Evolutionary conservation across 2,329 filamentous ascomycete genomes (phyloP).

Genomic region (Cladophialophora yegresii): DNA sequence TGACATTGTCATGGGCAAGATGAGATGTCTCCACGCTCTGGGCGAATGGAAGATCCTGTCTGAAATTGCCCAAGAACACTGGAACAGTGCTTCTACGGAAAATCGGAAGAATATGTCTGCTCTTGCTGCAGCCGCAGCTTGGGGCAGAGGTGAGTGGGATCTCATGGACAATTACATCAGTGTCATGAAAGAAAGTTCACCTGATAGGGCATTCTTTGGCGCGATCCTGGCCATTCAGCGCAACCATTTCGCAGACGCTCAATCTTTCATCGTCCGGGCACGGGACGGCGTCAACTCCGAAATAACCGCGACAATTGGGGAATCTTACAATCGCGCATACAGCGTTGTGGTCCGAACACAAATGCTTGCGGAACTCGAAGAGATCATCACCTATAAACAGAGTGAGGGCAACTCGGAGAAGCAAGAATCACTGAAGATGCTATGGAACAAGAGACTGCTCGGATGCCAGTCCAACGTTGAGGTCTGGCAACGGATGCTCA

Average conservation of each 20-base stretch:
- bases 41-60: conserved; percentile 97
- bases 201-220: conserved; percentile 95
- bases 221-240: conserved; percentile 93
- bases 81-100: conserved; percentile 84
- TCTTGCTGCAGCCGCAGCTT: conserved; percentile 90
- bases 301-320: conserved; percentile 91
- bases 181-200: conserved; percentile 90
- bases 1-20: conserved; percentile 98
- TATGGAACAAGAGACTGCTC: conserved; percentile 93
- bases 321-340: conserved; percentile 97
- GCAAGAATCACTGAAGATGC: conserved; percentile 84
- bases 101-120: conserved; percentile 89
- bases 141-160: conserved; percentile 96
- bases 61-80: conserved; percentile 84
- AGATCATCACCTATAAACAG: conserved; percentile 97
- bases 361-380: conserved; percentile 97
- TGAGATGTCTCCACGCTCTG: conserved; percentile 94
- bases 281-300: conserved; percentile 94
- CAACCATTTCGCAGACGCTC: conserved; percentile 90
- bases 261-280: conserved; percentile 85
- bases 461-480: conserved; percentile 97
- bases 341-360: conserved; percentile 97
- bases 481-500: conserved; percentile 97
- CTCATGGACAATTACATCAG: conserved; percentile 96
- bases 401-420: conserved; percentile 76